Percentiles rank a stretch among this genome's conserved stretches.
phyloP scores from a whole-genome alignment of 345 rosid genomes.

The Eucalyptus marginata region DNA sequence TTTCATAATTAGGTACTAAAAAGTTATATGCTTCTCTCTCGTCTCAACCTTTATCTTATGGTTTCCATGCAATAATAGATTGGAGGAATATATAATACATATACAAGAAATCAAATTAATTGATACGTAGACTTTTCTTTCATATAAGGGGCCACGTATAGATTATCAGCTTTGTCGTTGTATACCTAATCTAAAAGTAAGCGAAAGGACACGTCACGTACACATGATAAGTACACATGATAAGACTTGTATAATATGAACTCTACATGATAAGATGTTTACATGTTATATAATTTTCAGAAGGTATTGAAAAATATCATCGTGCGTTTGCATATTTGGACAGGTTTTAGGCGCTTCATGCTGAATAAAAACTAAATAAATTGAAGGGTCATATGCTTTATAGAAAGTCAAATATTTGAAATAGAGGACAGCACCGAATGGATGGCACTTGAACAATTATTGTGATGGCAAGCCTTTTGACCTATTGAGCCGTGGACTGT shows the following conservation, averaged over 20 bases:
- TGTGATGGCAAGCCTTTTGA: background rate
- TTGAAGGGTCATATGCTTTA: background rate
- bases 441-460: background rate
- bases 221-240: background rate
- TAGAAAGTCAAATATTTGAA: background rate
- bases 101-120: background rate
- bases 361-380: background rate
- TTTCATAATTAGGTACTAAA: background rate
- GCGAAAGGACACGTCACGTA: accelerated
- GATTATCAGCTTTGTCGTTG: background rate
- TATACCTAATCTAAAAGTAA: background rate
- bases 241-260: background rate
- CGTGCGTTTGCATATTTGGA: background rate
- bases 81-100: background rate
- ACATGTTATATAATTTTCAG: background rate
- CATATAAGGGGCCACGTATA: background rate
- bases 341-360: background rate
- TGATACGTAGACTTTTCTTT: background rate
- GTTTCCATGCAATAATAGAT: background rate
- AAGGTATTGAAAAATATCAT: background rate
- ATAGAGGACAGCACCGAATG: background rate
- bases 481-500: background rate
- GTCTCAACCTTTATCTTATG: background rate
- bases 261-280: background rate
- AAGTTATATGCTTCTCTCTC: background rate